Conservation (phyloP, 164 flowering plant genomes). For the Sedum album region DNA sequence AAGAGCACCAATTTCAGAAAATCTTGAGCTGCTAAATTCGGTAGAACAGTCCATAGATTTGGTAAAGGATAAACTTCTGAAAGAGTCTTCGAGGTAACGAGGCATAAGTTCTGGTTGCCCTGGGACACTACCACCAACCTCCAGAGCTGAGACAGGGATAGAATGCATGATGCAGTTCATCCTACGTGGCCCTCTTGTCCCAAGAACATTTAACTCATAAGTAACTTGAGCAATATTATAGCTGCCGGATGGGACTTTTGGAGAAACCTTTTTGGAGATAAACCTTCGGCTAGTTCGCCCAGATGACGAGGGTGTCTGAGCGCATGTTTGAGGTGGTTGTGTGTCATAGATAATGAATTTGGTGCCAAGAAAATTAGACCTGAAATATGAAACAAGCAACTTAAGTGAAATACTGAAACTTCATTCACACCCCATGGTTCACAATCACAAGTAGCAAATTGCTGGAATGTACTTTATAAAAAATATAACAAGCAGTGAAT, state of each 20-base stretch:
- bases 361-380: conserved; percentile 33
- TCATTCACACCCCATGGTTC: background rate
- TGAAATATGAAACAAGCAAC: background rate
- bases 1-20: conserved; percentile 18
- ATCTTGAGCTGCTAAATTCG: conserved; percentile 27
- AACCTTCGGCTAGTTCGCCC: conserved; percentile 31
- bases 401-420: background rate
- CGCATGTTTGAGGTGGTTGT: conserved; percentile 24
- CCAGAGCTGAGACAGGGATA: conserved; percentile 12
- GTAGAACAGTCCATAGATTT: conserved; percentile 30
- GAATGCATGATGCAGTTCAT: conserved; percentile 36
- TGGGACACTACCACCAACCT: conserved; percentile 25
- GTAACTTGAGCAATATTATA: conserved; percentile 30
- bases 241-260: conserved; percentile 38
- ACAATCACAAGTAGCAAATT: no score
- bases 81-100: conserved; percentile 31
- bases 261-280: conserved; percentile 32
- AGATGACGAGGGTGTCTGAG: conserved; percentile 15
- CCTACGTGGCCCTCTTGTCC: conserved; percentile 34
- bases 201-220: conserved; percentile 37
- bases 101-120: conserved; percentile 31
- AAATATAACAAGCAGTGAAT: no score
- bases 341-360: conserved; percentile 18
- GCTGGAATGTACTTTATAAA: no score
- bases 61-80: conserved; percentile 23